Conservation (phyloP, 1,139 yeast species). For the Scheffersomyces segobiensis region DNA sequence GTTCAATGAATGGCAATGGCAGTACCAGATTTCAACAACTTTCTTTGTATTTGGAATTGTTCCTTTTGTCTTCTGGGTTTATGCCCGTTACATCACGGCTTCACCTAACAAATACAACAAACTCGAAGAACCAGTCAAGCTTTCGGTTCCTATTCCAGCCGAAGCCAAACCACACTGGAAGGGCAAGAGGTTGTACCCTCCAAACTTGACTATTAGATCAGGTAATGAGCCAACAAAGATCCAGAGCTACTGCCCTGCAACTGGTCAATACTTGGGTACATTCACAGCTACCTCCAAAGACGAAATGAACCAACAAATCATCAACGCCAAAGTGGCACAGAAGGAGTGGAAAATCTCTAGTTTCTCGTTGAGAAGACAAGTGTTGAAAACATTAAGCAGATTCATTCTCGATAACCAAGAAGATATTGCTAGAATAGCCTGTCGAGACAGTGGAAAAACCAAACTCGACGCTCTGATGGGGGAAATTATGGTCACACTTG, state of each 20-base stretch:
- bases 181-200: slow-evolving; percentile 72
- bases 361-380: slow-evolving; percentile 65
- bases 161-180: slow-evolving; percentile 93
- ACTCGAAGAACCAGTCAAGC: slow-evolving; percentile 47
- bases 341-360: slow-evolving; percentile 56
- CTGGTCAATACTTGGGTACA: slow-evolving; percentile 83
- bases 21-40: slow-evolving; percentile 49
- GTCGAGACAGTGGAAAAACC: slow-evolving; percentile 95
- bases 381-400: slow-evolving; percentile 68
- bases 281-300: slow-evolving; percentile 60
- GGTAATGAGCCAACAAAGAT: slow-evolving; percentile 64
- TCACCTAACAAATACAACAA: slow-evolving; percentile 46
- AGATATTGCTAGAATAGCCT: slow-evolving; percentile 84
- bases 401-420: slow-evolving; percentile 82
- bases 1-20: slow-evolving; percentile 48
- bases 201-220: slow-evolving; percentile 48
- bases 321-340: slow-evolving; percentile 60
- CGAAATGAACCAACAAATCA: slow-evolving; percentile 69
- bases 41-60: slow-evolving; percentile 44
- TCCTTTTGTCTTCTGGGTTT: slow-evolving; percentile 39
- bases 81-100: slow-evolving; percentile 38
- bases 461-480: slow-evolving; percentile 96
- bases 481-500: slow-evolving; percentile 89
- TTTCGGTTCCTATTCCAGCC: slow-evolving; percentile 67
- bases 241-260: slow-evolving; percentile 93